These are phyloP conservation scores for Lophiostoma macrostomum DNA, from an alignment of 495 filamentous ascomycete genomes.

Conservation along the genomic window DNA sequence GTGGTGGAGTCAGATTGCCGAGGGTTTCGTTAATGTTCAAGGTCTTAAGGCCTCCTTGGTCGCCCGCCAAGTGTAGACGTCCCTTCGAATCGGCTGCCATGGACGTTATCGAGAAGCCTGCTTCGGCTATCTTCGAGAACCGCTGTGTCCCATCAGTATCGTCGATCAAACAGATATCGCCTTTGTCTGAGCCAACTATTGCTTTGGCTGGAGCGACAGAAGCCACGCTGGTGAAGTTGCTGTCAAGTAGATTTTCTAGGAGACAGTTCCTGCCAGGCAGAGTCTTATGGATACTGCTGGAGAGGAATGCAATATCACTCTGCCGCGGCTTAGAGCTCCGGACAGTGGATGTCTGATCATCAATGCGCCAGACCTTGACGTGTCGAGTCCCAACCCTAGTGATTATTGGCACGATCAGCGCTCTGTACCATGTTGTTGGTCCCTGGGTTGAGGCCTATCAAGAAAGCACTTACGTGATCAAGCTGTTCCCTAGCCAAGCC, in stretches of 20 bases:
- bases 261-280: constrained; percentile 64
- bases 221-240: constrained; percentile 75
- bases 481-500: constrained; percentile 75
- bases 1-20: constrained; percentile 21
- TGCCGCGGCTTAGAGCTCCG: constrained; percentile 49
- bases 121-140: constrained; percentile 59
- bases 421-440: too few relatives aligned
- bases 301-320: constrained; percentile 44
- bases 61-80: constrained; percentile 32
- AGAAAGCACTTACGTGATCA: constrained; percentile 57
- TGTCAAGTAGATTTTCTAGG: constrained; percentile 72
- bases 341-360: constrained; percentile 53
- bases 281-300: constrained; percentile 35
- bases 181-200: constrained; percentile 69
- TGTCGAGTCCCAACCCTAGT: constrained; percentile 77
- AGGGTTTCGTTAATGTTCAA: constrained; percentile 24
- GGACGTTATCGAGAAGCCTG: constrained; percentile 62
- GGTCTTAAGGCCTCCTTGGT: constrained; percentile 26
- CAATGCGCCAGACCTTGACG: constrained; percentile 88
- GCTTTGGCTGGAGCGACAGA: constrained; percentile 63
- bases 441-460: too few relatives aligned
- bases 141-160: constrained; percentile 68
- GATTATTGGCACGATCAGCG: constrained; percentile 21
- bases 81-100: constrained; percentile 35
- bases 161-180: constrained; percentile 75